phyloP scores from a whole-genome alignment of 768 basidiomycete species.

The Mycena rosella region DNA sequence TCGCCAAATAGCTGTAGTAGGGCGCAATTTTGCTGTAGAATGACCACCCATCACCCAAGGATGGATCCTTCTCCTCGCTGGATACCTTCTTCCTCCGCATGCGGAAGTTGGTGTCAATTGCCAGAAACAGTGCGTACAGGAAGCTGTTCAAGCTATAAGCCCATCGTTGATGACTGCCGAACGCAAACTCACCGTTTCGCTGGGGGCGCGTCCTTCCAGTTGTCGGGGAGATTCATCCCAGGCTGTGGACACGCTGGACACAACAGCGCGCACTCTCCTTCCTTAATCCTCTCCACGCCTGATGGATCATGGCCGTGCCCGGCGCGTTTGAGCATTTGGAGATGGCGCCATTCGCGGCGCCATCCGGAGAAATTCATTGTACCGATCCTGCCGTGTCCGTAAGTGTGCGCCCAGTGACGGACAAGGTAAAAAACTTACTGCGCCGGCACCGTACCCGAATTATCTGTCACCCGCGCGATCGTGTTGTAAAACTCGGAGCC shows the following conservation, averaged over 20 bases:
- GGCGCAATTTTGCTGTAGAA: constrained; percentile 27
- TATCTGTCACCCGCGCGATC: background rate
- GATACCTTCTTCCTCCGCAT: constrained; percentile 30
- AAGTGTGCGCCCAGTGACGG: background rate
- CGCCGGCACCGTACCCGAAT: background rate
- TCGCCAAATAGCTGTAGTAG: background rate
- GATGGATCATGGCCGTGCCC: constrained; percentile 23
- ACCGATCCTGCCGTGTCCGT: background rate
- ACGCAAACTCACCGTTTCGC: constrained; percentile 18
- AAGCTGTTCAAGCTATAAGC: too few species aligned
- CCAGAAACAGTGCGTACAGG: background rate
- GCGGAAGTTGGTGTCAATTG: constrained; percentile 41
- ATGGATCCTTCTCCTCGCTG: constrained; percentile 30
- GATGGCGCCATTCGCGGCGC: constrained; percentile 30
- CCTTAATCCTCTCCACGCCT: too few species aligned
- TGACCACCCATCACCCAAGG: constrained; percentile 31
- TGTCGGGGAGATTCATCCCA: constrained; percentile 37
- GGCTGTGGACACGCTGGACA: constrained; percentile 47
- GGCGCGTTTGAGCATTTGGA: constrained; percentile 40
- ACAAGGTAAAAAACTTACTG: background rate
- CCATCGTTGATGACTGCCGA: background rate
- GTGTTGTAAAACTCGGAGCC: background rate
- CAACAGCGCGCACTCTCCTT: constrained; percentile 28
- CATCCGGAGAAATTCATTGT: constrained; percentile 29
- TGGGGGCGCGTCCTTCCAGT: constrained; percentile 19